A percentile compares a stretch with the other conserved stretches of the same genome.
These are phyloP conservation scores for Rhodotorula glutinis DNA, from an alignment of 1,284 basidiomycete genomes.

Conservation along the genomic window DNA sequence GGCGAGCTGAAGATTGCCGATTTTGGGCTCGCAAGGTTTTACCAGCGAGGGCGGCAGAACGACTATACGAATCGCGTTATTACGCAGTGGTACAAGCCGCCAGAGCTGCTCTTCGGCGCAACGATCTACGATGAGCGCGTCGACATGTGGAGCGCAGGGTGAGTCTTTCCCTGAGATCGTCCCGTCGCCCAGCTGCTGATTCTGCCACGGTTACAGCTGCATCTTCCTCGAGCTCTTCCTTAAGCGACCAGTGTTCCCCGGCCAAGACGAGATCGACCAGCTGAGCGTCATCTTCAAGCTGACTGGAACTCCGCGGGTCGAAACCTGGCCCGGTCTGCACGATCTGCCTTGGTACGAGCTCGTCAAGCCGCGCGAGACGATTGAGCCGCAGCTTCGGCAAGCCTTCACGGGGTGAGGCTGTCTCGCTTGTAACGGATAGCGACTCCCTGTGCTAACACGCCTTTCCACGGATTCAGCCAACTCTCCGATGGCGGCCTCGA, in stretches of 20 bases:
- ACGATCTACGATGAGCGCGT: constrained; percentile 97
- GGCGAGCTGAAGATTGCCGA: constrained; percentile 95
- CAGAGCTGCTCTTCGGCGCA: constrained; percentile 90
- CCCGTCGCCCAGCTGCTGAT: not conserved
- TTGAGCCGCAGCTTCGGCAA: constrained; percentile 70
- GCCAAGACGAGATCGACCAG: constrained; percentile 95
- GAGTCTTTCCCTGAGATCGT: constrained; percentile 46
- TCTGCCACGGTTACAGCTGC: constrained; percentile 59
- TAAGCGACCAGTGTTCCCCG: constrained; percentile 91
- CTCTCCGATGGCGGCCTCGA: constrained; percentile 59
- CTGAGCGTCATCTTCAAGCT: constrained; percentile 86
- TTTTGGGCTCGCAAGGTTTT: constrained; percentile 96
- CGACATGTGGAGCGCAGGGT: constrained; percentile 99
- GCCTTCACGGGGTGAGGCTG: constrained; percentile 69
- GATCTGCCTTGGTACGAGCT: constrained; percentile 97
- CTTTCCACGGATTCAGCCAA: constrained; percentile 13
- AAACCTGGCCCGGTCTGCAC: constrained; percentile 76
- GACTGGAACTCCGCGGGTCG: constrained; percentile 80
- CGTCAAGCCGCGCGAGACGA: constrained; percentile 75
- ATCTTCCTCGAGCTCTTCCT: constrained; percentile 98
- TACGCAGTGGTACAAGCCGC: constrained; percentile 97
- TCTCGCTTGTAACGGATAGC: not conserved
- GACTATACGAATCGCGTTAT: constrained; percentile 99
- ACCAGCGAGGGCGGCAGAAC: constrained; percentile 79
- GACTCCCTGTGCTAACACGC: not conserved